These are phyloP conservation scores for Fusarium pseudograminearum DNA, from an alignment of 2,329 filamentous ascomycete species.

Conservation along the genomic window DNA sequence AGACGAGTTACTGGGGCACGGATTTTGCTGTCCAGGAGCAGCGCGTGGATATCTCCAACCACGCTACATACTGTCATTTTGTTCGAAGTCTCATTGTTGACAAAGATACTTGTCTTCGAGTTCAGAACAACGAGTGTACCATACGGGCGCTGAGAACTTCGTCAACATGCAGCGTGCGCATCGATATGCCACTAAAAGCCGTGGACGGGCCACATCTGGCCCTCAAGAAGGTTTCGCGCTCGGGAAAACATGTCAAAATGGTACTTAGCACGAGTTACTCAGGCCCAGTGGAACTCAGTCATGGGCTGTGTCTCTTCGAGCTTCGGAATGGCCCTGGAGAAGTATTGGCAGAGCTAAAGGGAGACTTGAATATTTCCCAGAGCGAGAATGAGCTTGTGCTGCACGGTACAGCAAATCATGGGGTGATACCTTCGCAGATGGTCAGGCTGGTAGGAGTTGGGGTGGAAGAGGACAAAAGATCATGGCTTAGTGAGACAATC, in stretches of 20 bases:
- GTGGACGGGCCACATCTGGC: conserved; percentile 45
- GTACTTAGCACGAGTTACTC: conserved; percentile 47
- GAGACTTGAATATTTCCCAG: conserved; percentile 47
- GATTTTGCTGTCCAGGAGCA: conserved; percentile 47
- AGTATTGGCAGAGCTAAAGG: conserved; percentile 47
- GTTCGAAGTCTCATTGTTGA: conserved; percentile 49
- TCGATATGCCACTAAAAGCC: conserved; percentile 46
- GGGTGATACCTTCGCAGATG: conserved; percentile 33
- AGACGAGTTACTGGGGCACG: conserved; percentile 47
- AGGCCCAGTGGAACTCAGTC: conserved; percentile 51
- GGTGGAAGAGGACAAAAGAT: conserved; percentile 38
- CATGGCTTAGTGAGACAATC: conserved; percentile 49
- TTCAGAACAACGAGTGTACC: conserved; percentile 49
- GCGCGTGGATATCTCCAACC: conserved; percentile 48
- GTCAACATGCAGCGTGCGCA: conserved; percentile 35
- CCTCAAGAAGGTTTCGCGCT: conserved; percentile 41
- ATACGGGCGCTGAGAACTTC: conserved; percentile 45
- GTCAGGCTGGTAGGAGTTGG: conserved; percentile 45
- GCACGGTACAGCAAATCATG: conserved; percentile 36
- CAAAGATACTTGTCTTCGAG: conserved; percentile 45
- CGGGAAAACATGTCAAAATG: conserved; percentile 31
- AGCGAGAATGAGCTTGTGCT: conserved; percentile 49
- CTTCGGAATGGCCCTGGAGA: conserved; percentile 47
- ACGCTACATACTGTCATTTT: conserved; percentile 48
- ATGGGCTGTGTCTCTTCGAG: conserved; percentile 50